Percentiles rank a stretch among this genome's conserved stretches.
These are phyloP conservation scores for Leptographium flavum DNA, from an alignment of 2,329 filamentous ascomycete species.

Conservation along the genomic window DNA sequence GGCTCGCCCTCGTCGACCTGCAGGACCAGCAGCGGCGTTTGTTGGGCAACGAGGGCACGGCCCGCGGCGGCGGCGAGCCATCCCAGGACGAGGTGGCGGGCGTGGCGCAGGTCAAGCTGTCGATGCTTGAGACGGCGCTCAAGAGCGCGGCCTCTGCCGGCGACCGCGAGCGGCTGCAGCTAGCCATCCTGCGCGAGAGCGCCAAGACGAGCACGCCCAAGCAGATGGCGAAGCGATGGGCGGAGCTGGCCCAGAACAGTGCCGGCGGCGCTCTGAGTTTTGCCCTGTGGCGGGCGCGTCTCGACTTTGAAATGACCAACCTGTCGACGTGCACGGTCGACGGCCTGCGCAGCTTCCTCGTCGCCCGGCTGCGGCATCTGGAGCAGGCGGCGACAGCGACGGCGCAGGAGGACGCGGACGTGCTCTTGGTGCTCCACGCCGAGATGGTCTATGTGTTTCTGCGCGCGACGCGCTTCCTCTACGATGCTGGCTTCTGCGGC, in stretches of 20 bases:
- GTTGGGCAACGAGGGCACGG: constrained; percentile 18
- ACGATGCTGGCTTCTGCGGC: constrained; percentile 67
- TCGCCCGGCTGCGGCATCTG: constrained; percentile 37
- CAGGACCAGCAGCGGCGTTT: constrained; percentile 49
- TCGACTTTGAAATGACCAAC: constrained; percentile 59
- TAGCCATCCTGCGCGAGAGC: constrained; percentile 61
- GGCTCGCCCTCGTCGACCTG: constrained; percentile 66
- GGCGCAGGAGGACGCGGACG: background rate
- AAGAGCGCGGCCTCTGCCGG: constrained; percentile 31
- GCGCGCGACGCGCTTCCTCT: constrained; percentile 57
- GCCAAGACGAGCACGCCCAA: constrained; percentile 57
- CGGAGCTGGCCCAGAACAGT: constrained; percentile 19
- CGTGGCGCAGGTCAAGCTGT: constrained; percentile 65
- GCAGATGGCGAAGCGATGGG: constrained; percentile 50
- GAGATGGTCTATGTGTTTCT: constrained; percentile 58
- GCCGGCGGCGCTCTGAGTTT: constrained; percentile 38
- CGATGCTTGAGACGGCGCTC: constrained; percentile 67
- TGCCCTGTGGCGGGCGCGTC: constrained; percentile 56
- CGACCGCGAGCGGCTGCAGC: constrained; percentile 45
- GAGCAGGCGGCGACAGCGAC: constrained; percentile 7
- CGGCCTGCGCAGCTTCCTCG: constrained; percentile 42
- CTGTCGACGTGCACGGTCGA: constrained; percentile 56
- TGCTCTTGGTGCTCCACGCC: constrained; percentile 4
- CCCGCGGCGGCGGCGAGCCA: constrained; percentile 15
- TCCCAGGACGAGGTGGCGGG: constrained; percentile 50